Base-by-base conservation (phyloP, 371 early-diverging fungal species). In the Mortierella sp. region DNA sequence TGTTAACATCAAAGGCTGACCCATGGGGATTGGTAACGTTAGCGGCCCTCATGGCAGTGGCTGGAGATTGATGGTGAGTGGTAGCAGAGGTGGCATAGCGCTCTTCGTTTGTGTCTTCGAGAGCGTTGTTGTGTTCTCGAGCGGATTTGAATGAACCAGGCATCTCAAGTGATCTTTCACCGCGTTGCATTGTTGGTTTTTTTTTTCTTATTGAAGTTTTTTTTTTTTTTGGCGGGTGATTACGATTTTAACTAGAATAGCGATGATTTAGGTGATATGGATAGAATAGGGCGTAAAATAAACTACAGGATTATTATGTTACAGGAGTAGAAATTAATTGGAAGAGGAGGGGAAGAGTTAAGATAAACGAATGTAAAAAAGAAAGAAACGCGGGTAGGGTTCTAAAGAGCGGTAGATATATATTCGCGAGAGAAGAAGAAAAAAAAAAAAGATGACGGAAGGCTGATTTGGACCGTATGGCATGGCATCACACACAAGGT, bases 41-140 rank as follows among this genome's bases (percentile, higher is more conserved):
- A 26, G 60, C 15, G 23, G 68, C 68, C 34, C 72, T 58, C 72
- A 71, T 68, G 32, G 72, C 23, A 17, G 67, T 31, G 23, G 71
- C 71, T 47, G 26, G 13, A 5, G 70, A 34, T 29, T 29, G 9
- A 9, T 47, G 5, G 13, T 61, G 8, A 15, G 23, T 3, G 42
- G 17, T 35, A 12, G 64, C 45, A 40, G 60, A 61, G 17, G 62
- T 56, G 15, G 66, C 35, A n/a, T 43, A 23, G 22, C 13, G 42
- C 2, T 32, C 19, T 15, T 29, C 43, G 51, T 22, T 37, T 6
- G 26, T 29, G 28, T 40, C 29, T 12, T 32, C 45, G 51, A 43
- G 15, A 26, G 34, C 26, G 26, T 10, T 13, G 28, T 28, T 51
- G 26, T 8, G 22, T 3, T 51, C 51, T 12, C 51, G 28, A 51